A percentile compares a stretch with the other conserved stretches of the same genome.
Conservation (phyloP, 495 filamentous ascomycete species). For the Daldinia decipiens region DNA sequence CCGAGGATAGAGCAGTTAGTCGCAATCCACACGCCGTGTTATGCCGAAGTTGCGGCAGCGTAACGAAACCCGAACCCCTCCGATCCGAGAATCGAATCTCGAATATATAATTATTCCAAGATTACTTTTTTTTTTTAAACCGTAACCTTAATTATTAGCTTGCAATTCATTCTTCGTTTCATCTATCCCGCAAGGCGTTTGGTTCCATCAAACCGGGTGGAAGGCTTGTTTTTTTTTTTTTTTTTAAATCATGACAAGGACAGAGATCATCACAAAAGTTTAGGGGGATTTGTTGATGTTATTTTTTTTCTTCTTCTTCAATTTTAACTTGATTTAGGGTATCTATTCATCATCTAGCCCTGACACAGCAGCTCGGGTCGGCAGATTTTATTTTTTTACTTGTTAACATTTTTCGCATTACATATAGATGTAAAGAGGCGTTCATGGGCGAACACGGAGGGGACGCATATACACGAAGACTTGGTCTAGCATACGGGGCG, state of each 20-base stretch:
- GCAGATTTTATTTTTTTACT: background rate
- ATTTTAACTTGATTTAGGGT: background rate
- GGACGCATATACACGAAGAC: constrained; percentile 14
- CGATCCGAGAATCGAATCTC: background rate
- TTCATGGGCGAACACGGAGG: constrained; percentile 24
- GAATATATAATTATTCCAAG: constrained; percentile 3
- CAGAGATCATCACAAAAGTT: constrained; percentile 38
- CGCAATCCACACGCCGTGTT: constrained; percentile 33
- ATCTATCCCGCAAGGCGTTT: constrained; percentile 40
- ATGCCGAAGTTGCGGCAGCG: constrained; percentile 29
- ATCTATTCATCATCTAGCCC: background rate
- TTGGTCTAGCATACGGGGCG: background rate
- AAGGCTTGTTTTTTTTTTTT: background rate
- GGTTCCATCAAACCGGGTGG: constrained; percentile 24
- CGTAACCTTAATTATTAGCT: constrained; percentile 20
- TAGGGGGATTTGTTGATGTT: constrained; percentile 13
- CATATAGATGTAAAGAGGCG: constrained; percentile 3
- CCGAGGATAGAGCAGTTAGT: constrained; percentile 71
- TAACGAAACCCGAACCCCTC: constrained; percentile 12
- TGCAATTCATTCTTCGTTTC: constrained; percentile 34
- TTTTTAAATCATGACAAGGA: constrained; percentile 7
- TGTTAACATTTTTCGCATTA: background rate
- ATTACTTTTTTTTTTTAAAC: background rate
- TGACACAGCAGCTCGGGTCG: constrained; percentile 2
- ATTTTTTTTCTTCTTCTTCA: constrained; percentile 6